Conservation (phyloP, 345 rosid genomes). For the Heritiera littoralis region DNA sequence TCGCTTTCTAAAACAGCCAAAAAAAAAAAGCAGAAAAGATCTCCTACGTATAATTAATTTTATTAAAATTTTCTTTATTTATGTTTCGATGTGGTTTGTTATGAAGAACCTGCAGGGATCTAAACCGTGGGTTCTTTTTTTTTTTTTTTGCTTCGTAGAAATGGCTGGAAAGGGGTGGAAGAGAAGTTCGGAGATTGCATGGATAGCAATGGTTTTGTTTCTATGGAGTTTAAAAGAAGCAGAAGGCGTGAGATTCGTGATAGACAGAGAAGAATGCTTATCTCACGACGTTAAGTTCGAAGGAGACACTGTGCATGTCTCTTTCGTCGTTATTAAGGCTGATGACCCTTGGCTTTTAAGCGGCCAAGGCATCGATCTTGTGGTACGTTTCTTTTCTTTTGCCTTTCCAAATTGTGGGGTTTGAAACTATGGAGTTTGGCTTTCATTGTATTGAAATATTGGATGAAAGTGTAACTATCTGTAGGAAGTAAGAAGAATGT, state of each 20-base stretch:
- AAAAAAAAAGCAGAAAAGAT: not conserved
- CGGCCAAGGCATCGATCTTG: slow-evolving; percentile 63
- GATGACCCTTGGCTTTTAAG: slow-evolving; percentile 58
- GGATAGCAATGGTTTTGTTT: slow-evolving; percentile 24
- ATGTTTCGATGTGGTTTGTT: slow-evolving; percentile 8
- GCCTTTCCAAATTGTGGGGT: not conserved
- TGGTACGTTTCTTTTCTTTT: slow-evolving; percentile 33
- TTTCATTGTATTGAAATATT: not conserved
- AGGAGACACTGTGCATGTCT: slow-evolving; percentile 66
- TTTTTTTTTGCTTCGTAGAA: not conserved
- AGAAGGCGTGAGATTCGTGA: slow-evolving; percentile 54
- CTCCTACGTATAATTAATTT: not conserved
- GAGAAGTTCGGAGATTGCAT: slow-evolving; percentile 24
- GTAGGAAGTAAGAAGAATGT: not conserved
- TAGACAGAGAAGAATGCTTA: slow-evolving; percentile 67
- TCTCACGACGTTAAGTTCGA: slow-evolving; percentile 61
- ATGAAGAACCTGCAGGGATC: not conserved
- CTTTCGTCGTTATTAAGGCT: slow-evolving; percentile 64
- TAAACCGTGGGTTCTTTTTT: not conserved
- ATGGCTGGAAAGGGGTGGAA: slow-evolving; percentile 23
- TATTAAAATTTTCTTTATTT: not conserved
- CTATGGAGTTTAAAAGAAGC: slow-evolving; percentile 35
- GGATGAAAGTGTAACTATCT: not conserved
- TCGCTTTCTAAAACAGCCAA: slow-evolving; percentile 1
- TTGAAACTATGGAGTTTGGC: not conserved